These are phyloP conservation scores for Hemerocallis citrina DNA, from an alignment of 106 monocot genomes.

Conservation along the genomic window DNA sequence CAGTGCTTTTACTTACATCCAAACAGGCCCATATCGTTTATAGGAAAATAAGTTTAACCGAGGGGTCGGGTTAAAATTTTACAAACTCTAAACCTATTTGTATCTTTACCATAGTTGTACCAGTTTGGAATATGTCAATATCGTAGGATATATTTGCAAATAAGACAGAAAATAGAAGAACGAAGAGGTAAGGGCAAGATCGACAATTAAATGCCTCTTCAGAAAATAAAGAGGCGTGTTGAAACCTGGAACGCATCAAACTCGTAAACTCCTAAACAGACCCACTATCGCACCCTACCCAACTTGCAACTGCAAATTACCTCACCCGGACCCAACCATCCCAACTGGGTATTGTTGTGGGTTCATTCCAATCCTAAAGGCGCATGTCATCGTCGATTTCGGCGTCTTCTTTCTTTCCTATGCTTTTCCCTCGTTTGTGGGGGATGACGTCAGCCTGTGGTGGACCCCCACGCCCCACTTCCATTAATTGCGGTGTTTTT, in stretches of 20 bases:
- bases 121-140: too few relatives aligned
- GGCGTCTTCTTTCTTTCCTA: neutral
- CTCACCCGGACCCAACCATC: neutral
- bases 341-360: neutral
- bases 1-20: too few relatives aligned
- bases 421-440: neutral
- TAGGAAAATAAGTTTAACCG: too few relatives aligned
- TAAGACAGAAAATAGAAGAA: too few relatives aligned
- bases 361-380: neutral
- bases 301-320: neutral
- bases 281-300: neutral
- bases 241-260: neutral
- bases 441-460: neutral
- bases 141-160: too few relatives aligned
- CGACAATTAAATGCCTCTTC: neutral
- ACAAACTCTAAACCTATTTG: too few relatives aligned
- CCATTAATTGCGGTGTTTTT: conserved; percentile 4
- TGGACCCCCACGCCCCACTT: neutral
- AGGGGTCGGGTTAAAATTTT: too few relatives aligned
- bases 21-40: too few relatives aligned
- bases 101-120: too few relatives aligned
- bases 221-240: neutral
- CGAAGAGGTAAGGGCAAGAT: too few relatives aligned
- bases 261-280: neutral
- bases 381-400: conserved; percentile 4